Evolutionary conservation across 129 eudicot species (phyloP).

Genomic region (Pseudognaphalium luteoalbum): DNA sequence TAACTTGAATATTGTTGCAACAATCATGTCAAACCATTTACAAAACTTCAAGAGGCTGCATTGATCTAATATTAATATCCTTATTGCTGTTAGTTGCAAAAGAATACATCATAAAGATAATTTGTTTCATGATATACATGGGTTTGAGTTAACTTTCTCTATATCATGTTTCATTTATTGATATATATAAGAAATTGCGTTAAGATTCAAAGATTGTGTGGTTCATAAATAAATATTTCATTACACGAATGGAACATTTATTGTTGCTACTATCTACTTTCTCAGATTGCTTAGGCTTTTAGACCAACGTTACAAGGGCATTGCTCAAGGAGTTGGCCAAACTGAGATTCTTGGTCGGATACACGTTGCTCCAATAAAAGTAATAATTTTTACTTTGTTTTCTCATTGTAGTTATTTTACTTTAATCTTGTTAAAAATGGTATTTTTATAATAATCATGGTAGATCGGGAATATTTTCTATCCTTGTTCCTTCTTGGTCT

Average conservation of each 20-base stretch:
- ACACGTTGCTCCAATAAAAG: slow-evolving; percentile 97
- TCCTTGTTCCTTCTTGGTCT: slow-evolving; percentile 85
- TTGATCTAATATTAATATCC: background rate
- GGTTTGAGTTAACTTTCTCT: background rate
- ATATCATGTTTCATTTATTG: background rate
- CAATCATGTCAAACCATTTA: too few relatives aligned
- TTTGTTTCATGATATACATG: background rate
- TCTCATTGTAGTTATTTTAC: background rate
- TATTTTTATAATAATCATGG: slow-evolving; percentile 11
- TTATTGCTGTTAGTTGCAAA: background rate
- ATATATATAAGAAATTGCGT: background rate
- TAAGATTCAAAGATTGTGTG: background rate
- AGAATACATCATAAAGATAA: background rate
- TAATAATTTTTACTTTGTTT: slow-evolving; percentile 23
- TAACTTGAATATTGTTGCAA: too few relatives aligned
- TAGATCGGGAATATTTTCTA: slow-evolving; percentile 86
- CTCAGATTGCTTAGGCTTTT: slow-evolving; percentile 80
- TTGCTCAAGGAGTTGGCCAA: slow-evolving; percentile 98
- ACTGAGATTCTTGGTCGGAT: slow-evolving; percentile 92
- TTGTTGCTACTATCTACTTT: slow-evolving; percentile 15
- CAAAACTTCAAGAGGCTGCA: background rate
- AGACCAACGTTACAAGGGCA: slow-evolving; percentile 86
- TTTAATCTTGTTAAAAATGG: background rate
- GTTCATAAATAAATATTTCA: background rate
- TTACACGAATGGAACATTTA: background rate